Evolutionary conservation across 306 rosid genomes (phyloP).

Genomic region (Luffa aegyptiaca): DNA sequence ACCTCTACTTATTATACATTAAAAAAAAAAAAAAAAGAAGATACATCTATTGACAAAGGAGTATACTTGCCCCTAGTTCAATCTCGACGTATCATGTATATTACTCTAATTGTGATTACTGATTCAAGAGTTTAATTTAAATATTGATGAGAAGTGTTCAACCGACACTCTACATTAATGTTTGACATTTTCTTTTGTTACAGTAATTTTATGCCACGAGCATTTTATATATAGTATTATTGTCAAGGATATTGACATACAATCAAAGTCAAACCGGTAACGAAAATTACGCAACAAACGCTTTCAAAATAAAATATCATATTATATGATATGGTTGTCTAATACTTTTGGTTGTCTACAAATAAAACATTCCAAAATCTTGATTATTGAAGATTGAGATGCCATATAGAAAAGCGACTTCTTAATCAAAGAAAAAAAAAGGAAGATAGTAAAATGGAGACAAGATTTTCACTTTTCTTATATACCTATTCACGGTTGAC

Average conservation of each 20-base stretch:
- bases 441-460: neutral
- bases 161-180: neutral
- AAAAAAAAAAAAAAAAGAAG: too few species aligned
- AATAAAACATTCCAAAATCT: neutral
- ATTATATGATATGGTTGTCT: neutral
- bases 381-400: neutral
- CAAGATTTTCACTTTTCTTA: neutral
- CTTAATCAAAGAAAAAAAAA: neutral
- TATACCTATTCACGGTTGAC: neutral
- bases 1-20: too few species aligned
- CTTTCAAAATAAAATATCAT: neutral
- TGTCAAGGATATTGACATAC: neutral
- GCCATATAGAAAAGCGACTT: neutral
- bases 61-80: too few species aligned
- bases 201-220: too few species aligned
- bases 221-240: neutral
- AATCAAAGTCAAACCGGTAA: neutral
- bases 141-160: neutral
- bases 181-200: neutral
- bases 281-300: neutral
- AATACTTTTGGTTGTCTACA: neutral
- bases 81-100: too few species aligned
- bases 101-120: too few species aligned
- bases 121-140: too few species aligned
- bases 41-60: too few species aligned